Conservation (phyloP, 1,139 yeast genomes). For the Yamadazyma trypodendri region DNA sequence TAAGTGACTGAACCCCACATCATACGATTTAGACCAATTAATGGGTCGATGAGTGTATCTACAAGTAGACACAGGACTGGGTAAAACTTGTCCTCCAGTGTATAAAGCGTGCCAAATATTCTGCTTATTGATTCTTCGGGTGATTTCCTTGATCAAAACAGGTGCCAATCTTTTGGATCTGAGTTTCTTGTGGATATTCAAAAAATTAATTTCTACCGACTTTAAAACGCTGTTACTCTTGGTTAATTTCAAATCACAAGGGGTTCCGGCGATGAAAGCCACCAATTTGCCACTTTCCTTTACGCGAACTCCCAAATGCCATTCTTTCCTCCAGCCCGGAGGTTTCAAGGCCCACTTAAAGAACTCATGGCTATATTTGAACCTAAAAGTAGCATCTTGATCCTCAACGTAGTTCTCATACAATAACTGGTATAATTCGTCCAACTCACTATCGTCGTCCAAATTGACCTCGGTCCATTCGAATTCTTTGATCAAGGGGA, state of each 20-base stretch:
- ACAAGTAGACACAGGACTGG: conserved; percentile 88
- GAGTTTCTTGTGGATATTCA: conserved; percentile 91
- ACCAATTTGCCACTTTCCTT: conserved; percentile 72
- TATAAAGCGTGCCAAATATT: conserved; percentile 95
- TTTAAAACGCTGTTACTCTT: conserved; percentile 46
- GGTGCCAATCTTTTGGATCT: conserved; percentile 95
- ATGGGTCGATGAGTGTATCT: conserved; percentile 93
- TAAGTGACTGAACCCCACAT: conserved; percentile 82
- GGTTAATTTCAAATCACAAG: conserved; percentile 67
- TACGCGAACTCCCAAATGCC: conserved; percentile 95
- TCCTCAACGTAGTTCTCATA: conserved; percentile 95
- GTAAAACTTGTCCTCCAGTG: conserved; percentile 89
- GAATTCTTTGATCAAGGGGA: conserved; percentile 71
- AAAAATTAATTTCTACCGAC: conserved; percentile 87
- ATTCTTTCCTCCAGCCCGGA: conserved; percentile 87
- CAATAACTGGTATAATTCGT: conserved; percentile 74
- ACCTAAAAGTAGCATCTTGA: conserved; percentile 86
- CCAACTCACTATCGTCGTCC: conserved; percentile 52
- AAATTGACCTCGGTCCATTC: conserved; percentile 88
- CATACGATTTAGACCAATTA: conserved; percentile 86
- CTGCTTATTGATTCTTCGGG: conserved; percentile 82
- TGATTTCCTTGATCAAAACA: conserved; percentile 86
- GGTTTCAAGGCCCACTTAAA: conserved; percentile 92
- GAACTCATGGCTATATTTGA: conserved; percentile 81
- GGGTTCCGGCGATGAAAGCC: conserved; percentile 91